Base-by-base conservation (phyloP, 2,329 filamentous ascomycete species). In the Cylindrodendrum hubeiense region DNA sequence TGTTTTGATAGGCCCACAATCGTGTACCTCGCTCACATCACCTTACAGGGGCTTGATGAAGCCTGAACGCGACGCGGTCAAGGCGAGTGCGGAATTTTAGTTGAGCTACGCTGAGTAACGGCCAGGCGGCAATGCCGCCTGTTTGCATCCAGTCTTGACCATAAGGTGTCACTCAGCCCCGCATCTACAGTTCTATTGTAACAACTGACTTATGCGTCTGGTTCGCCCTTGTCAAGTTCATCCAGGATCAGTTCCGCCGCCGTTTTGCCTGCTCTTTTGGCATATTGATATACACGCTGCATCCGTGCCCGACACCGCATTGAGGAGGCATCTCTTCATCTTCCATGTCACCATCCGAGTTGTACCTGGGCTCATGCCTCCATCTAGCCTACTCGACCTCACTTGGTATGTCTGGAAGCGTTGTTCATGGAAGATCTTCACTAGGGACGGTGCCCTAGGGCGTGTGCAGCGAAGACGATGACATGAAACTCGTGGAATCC, bases 241-340 rank as follows among this genome's bases (percentile, higher is more conserved):
- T 30, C 44, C 4, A 59, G 33, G 21, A 59, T 59, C 22, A 59
- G 24, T 50, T 59, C 46, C 19, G 24, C 55, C 12, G 51, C 34
- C 4, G 22, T 51, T 15, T 59, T 59, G 8, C 55, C 33, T 15
- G 24, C 46, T 4, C 51, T 24, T 24, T 59, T 51, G 46, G 46
- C 4, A 22, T 19, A 19, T 59, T 51, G 6, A 59, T 43, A 22
- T 59, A 44, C 22, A 28, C 55, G 2, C 15, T 22, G 46, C 55
- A 43, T n/a, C 33, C 15, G n/a, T 58, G 54, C 17, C 54, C n/a
- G 9, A 21, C 30, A 50, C 54, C 54, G 13, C 21, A 50, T 41
- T 28, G 19, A 50, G 44, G 44, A 3, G 30, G 12, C 19, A 17
- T 22, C 26, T 57, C 54, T n/a, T 50, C 44, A 3, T 39, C 30